These are phyloP conservation scores for Amorphotheca resinae DNA, from an alignment of 495 filamentous ascomycete genomes.

Conservation along the genomic window DNA sequence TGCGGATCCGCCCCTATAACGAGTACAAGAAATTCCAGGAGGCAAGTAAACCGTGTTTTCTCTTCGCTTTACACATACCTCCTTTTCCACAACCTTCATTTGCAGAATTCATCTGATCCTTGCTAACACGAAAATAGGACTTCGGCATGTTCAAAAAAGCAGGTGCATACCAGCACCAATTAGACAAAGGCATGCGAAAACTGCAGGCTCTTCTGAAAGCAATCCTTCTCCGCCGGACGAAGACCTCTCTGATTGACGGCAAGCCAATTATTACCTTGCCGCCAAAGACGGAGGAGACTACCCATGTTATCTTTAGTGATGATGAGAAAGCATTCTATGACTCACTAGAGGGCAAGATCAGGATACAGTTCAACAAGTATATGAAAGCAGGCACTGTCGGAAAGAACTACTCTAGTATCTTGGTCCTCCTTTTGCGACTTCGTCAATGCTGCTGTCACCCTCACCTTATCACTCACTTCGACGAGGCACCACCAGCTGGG, in stretches of 20 bases:
- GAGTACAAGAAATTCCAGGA: slow-evolving; percentile 27
- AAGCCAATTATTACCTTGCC: slow-evolving; percentile 70
- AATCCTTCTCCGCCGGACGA: slow-evolving; percentile 75
- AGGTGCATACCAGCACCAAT: slow-evolving; percentile 20
- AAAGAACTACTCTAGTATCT: slow-evolving; percentile 70
- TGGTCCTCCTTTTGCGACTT: slow-evolving; percentile 76
- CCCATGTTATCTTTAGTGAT: slow-evolving; percentile 58
- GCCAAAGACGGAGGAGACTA: slow-evolving; percentile 49
- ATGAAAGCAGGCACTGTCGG: slow-evolving; percentile 58
- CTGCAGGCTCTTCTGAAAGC: slow-evolving; percentile 75
- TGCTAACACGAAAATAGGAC: slow-evolving; percentile 12
- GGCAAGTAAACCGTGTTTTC: slow-evolving; percentile 40
- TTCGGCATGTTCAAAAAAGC: slow-evolving; percentile 26
- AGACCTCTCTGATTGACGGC: slow-evolving; percentile 73
- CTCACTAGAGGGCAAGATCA: slow-evolving; percentile 53
- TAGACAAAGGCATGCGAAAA: slow-evolving; percentile 48
- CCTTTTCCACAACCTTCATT: neutral
- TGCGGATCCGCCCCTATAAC: slow-evolving; percentile 71
- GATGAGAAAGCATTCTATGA: slow-evolving; percentile 64
- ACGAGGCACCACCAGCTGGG: slow-evolving; percentile 36
- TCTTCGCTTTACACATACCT: neutral
- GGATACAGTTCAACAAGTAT: slow-evolving; percentile 66
- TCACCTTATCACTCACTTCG: slow-evolving; percentile 71
- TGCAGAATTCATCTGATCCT: too few species aligned
- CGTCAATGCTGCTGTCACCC: slow-evolving; percentile 92